A percentile compares a stretch with the other conserved stretches of the same genome.
These are phyloP conservation scores for Hyparrhenia diplandra DNA, from an alignment of 176 grass and related monocot genomes.

Conservation along the genomic window DNA sequence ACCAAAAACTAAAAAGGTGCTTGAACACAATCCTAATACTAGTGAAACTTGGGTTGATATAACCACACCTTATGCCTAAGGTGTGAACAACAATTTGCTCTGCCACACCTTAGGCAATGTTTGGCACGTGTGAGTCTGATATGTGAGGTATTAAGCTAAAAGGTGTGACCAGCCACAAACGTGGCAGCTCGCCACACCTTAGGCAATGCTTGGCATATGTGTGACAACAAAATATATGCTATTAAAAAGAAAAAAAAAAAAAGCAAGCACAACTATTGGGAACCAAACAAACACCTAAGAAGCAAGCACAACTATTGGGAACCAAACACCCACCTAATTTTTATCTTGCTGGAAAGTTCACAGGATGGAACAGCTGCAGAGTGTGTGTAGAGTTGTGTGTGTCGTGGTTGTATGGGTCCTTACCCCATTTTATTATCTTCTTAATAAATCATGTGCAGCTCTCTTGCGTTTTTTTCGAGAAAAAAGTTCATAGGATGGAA, in stretches of 20 bases:
- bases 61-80: too few species aligned
- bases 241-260: background rate
- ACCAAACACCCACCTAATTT: background rate
- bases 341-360: background rate
- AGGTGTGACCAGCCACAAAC: background rate
- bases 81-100: background rate
- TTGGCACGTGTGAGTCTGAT: background rate
- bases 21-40: background rate
- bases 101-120: background rate
- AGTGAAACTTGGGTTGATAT: too few species aligned
- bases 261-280: background rate
- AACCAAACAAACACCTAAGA: background rate
- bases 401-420: too few species aligned
- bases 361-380: too few species aligned
- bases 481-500: background rate
- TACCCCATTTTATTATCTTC: too few species aligned
- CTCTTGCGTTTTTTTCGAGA: too few species aligned
- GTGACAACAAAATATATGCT: background rate
- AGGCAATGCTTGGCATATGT: background rate
- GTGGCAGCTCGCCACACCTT: background rate
- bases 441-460: too few species aligned
- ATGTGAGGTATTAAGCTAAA: background rate
- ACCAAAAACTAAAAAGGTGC: background rate
- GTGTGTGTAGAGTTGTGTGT: too few species aligned
- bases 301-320: background rate